Conservation (phyloP, 2,329 filamentous ascomycete genomes). For the Camillea tinctor region DNA sequence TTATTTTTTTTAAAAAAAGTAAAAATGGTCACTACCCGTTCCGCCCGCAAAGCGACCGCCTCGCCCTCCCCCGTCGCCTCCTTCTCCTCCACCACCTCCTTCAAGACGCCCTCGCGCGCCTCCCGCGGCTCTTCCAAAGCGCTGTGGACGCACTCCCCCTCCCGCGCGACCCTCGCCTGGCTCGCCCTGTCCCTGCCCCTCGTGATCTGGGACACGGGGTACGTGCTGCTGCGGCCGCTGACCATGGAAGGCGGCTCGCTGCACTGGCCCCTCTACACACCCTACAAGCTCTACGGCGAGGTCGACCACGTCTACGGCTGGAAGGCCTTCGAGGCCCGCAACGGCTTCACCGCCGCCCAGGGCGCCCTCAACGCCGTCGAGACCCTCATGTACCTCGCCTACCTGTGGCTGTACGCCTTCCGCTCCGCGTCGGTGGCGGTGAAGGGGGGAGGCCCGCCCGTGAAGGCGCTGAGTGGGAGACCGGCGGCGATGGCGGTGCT, state of each 20-base stretch:
- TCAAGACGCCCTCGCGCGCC: not conserved
- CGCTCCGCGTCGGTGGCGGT: conserved; percentile 9
- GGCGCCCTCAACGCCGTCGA: conserved; percentile 67
- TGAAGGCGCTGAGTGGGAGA: conserved; percentile 40
- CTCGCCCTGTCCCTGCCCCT: conserved; percentile 72
- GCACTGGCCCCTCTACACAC: conserved; percentile 71
- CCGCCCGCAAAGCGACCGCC: conserved; percentile 19
- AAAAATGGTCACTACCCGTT: conserved; percentile 33
- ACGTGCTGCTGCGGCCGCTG: conserved; percentile 76
- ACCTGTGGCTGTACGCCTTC: conserved; percentile 47
- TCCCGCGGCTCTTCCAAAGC: not conserved
- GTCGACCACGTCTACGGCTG: conserved; percentile 82
- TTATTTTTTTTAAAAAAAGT: too few species aligned
- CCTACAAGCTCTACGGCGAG: conserved; percentile 77
- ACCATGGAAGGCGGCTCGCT: conserved; percentile 76
- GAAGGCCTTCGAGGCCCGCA: conserved; percentile 63
- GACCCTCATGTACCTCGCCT: conserved; percentile 58
- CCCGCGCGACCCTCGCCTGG: conserved; percentile 60
- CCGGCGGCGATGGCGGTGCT: conserved; percentile 45
- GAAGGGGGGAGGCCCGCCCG: conserved; percentile 8
- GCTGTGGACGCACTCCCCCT: conserved; percentile 47
- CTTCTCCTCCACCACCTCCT: conserved; percentile 2
- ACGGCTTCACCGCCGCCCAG: conserved; percentile 80
- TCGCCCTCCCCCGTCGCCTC: conserved; percentile 3
- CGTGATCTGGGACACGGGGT: conserved; percentile 77